Evolutionary conservation across 257 asterid species (phyloP).

Genomic region (Przewalskia tangutica): DNA sequence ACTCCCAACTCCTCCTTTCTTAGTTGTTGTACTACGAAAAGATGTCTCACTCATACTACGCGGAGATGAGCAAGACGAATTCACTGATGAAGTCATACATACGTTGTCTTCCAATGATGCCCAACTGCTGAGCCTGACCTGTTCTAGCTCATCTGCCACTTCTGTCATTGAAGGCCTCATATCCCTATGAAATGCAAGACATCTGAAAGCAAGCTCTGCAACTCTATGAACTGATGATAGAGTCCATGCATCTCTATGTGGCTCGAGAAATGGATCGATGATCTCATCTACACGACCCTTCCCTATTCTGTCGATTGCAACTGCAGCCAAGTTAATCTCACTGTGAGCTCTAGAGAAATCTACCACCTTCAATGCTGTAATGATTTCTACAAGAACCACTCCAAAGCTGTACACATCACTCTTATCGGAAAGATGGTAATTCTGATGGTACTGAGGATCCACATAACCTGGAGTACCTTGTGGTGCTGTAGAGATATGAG

Average conservation of each 20-base stretch:
- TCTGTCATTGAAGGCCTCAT: constrained; percentile 95
- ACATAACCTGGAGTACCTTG: constrained; percentile 96
- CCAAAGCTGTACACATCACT: constrained; percentile 97
- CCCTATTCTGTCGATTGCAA: constrained; percentile 74
- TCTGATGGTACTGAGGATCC: constrained; percentile 92
- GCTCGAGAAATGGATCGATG: constrained; percentile 63
- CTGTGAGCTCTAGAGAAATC: constrained; percentile 77
- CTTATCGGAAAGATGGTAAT: constrained; percentile 87
- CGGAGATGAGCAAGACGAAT: constrained; percentile 64
- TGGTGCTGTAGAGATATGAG: constrained; percentile 92
- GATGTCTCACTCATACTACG: constrained; percentile 58
- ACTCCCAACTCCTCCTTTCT: constrained; percentile 38
- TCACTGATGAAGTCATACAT: constrained; percentile 45
- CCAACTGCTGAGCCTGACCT: constrained; percentile 65
- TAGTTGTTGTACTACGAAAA: constrained; percentile 19
- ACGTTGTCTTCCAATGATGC: constrained; percentile 56
- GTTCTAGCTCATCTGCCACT: constrained; percentile 93
- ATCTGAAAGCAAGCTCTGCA: constrained; percentile 84
- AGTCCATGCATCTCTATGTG: constrained; percentile 91
- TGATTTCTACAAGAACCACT: constrained; percentile 89
- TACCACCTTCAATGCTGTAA: constrained; percentile 68
- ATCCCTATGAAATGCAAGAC: constrained; percentile 83
- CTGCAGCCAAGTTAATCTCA: constrained; percentile 77
- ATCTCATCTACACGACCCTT: constrained; percentile 82
- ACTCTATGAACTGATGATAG: constrained; percentile 67